phyloP scores from a whole-genome alignment of 2,329 filamentous ascomycete genomes.

The Aspergillus sp. region DNA sequence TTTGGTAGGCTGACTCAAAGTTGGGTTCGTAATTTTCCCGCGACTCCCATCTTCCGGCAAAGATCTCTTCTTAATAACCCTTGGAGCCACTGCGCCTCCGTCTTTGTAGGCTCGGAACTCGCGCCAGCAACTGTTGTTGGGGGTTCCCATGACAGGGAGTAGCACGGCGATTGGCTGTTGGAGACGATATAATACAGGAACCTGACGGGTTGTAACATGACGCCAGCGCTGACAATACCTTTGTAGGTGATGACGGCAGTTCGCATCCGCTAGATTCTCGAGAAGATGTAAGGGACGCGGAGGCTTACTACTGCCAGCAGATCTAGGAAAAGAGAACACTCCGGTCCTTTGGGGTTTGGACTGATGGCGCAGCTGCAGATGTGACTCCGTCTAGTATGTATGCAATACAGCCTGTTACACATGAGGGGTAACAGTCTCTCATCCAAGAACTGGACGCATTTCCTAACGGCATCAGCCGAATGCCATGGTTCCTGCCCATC shows the following conservation, averaged over 20 bases:
- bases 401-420: slow-evolving; percentile 3
- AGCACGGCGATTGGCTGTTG: slow-evolving; percentile 11
- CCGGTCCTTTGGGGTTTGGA: neutral
- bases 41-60: neutral
- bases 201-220: slow-evolving; percentile 11
- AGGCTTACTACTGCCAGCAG: neutral
- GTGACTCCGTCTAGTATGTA: neutral
- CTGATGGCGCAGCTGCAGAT: neutral
- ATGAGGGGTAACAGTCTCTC: slow-evolving; percentile 18
- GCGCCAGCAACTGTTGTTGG: slow-evolving; percentile 1
- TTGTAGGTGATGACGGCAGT: neutral
- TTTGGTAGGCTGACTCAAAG: slow-evolving; percentile 18
- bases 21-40: slow-evolving; percentile 2
- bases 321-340: neutral
- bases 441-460: slow-evolving; percentile 13
- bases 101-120: slow-evolving; percentile 1
- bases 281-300: neutral
- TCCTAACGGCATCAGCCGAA: slow-evolving; percentile 11
- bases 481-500: slow-evolving; percentile 12
- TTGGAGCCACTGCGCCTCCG: slow-evolving; percentile 10
- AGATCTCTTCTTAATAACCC: neutral
- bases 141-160: slow-evolving; percentile 12
- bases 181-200: neutral
- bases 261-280: neutral
- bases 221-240: slow-evolving; percentile 6